Percentiles rank a stretch among this genome's conserved stretches.
These are phyloP conservation scores for Sphagnum contortum DNA, from an alignment of 225 moss, liverwort and hornwort genomes.

Conservation along the genomic window DNA sequence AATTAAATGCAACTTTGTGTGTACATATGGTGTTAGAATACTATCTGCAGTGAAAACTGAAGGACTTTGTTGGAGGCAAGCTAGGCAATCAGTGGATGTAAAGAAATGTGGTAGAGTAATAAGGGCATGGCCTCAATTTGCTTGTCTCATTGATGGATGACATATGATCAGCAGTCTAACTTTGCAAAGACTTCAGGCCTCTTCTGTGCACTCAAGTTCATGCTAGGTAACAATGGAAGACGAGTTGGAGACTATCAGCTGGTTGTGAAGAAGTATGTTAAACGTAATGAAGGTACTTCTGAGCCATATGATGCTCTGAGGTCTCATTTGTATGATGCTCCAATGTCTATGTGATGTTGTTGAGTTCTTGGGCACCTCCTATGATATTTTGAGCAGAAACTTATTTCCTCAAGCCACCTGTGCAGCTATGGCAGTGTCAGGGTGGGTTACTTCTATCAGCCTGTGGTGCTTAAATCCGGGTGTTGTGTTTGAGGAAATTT, in stretches of 20 bases:
- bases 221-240: conserved; percentile 44
- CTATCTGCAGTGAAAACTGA: too few relatives aligned
- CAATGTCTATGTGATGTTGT: too few relatives aligned
- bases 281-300: conserved; percentile 44
- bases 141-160: too few relatives aligned
- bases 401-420: neutral
- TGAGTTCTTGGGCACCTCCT: too few relatives aligned
- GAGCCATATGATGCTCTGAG: neutral
- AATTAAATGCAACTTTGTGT: too few relatives aligned
- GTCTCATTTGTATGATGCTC: neutral
- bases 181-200: conserved; percentile 28
- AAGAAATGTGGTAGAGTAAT: too few relatives aligned
- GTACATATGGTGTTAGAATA: too few relatives aligned
- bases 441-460: conserved; percentile 46
- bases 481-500: conserved; percentile 57
- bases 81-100: too few relatives aligned
- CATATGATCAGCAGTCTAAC: neutral
- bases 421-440: conserved; percentile 42
- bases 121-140: too few relatives aligned
- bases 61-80: too few relatives aligned
- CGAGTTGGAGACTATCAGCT: conserved; percentile 60
- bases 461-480: conserved; percentile 77
- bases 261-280: conserved; percentile 49
- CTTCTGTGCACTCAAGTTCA: conserved; percentile 53
- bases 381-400: too few relatives aligned